phyloP scores from a whole-genome alignment of 768 basidiomycete genomes.

The Lactarius hengduanensis region DNA sequence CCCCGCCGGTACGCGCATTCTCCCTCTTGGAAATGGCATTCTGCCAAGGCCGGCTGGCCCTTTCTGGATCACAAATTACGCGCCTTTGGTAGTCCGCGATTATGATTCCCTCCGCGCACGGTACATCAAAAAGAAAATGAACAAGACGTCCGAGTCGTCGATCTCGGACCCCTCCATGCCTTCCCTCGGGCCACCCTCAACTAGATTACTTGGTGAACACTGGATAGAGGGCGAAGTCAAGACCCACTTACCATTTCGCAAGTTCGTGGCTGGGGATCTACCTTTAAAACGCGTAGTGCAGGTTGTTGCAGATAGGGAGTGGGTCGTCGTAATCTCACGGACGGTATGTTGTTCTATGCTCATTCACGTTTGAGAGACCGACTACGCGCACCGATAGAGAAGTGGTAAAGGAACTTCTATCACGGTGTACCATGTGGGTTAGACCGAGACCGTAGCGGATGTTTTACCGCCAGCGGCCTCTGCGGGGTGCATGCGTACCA shows the following conservation, averaged over 20 bases:
- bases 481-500: not conserved
- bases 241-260: slow-evolving; percentile 18
- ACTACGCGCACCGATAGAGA: not conserved
- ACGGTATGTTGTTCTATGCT: slow-evolving; percentile 4
- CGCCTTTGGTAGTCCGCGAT: slow-evolving; percentile 19
- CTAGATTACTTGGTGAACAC: not conserved
- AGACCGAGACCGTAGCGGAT: not conserved
- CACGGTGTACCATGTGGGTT: slow-evolving; percentile 13
- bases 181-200: not conserved
- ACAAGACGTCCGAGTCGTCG: not conserved
- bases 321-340: slow-evolving; percentile 14
- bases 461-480: not conserved
- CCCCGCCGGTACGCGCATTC: slow-evolving; percentile 12
- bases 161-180: not conserved
- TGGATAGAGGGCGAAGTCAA: slow-evolving; percentile 9
- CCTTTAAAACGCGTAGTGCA: not conserved
- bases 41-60: slow-evolving; percentile 11
- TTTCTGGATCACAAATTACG: slow-evolving; percentile 12
- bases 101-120: slow-evolving; percentile 7
- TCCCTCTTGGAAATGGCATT: not conserved
- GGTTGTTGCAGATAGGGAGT: slow-evolving; percentile 20
- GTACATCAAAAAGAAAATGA: not conserved
- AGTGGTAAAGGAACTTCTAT: not conserved
- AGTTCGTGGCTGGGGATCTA: slow-evolving; percentile 4
- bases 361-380: not conserved